A percentile compares a stretch with the other conserved stretches of the same genome.
These are phyloP conservation scores for Dentipellis fragilis DNA, from an alignment of 768 basidiomycete genomes.

Conservation along the genomic window DNA sequence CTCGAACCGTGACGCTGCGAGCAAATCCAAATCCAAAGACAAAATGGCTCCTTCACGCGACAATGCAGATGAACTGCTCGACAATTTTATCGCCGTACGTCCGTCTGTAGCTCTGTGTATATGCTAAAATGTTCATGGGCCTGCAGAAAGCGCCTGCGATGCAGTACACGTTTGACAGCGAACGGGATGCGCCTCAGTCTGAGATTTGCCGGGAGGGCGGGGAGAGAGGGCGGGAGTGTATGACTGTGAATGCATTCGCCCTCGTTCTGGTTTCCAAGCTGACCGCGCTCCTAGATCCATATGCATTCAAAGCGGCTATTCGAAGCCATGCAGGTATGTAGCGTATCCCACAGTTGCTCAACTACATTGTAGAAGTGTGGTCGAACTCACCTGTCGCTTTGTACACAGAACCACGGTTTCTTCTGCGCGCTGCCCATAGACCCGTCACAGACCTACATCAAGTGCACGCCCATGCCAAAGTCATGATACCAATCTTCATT, in stretches of 20 bases:
- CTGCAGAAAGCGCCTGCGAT: conserved; percentile 37
- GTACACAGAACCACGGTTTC: conserved; percentile 46
- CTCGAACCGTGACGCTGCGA: too few relatives aligned
- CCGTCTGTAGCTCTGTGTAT: conserved; percentile 22
- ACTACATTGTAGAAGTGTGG: background rate
- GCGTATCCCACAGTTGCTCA: background rate
- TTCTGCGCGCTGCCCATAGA: conserved; percentile 63
- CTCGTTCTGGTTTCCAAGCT: background rate
- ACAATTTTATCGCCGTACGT: background rate
- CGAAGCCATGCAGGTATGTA: conserved; percentile 58
- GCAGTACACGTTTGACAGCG: conserved; percentile 54
- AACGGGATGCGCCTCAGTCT: conserved; percentile 44
- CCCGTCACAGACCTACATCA: conserved; percentile 54
- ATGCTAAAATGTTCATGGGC: background rate
- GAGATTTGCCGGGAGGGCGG: conserved; percentile 46
- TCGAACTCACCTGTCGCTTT: background rate
- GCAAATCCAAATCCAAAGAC: background rate
- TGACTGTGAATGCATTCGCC: conserved; percentile 31
- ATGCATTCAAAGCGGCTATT: conserved; percentile 22
- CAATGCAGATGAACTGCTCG: conserved; percentile 3
- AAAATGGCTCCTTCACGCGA: background rate
- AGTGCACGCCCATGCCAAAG: conserved; percentile 56
- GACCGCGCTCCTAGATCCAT: too few relatives aligned
- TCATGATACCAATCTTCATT: conserved; percentile 1
- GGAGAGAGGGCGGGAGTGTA: conserved; percentile 34